Evolutionary conservation across 257 asterid genomes (phyloP).

Genomic region (Ilex aquifolium): DNA sequence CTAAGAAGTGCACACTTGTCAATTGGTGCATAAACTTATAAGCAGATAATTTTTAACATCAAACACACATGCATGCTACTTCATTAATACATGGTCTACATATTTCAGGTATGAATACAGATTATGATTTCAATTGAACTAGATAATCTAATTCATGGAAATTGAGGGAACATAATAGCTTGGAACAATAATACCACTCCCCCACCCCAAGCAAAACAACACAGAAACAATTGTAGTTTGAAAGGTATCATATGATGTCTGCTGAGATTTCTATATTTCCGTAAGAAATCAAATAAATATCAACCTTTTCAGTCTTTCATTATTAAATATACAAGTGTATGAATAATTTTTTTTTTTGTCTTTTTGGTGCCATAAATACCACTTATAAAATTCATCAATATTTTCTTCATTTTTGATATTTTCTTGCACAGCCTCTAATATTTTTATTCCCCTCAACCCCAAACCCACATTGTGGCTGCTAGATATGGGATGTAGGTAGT

Average conservation of each 20-base stretch:
- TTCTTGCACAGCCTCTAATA: not conserved
- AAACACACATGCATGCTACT: too few relatives aligned
- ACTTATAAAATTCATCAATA: not conserved
- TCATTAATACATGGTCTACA: too few relatives aligned
- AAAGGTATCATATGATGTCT: not conserved
- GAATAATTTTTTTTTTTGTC: not conserved
- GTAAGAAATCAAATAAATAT: not conserved
- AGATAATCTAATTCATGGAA: too few relatives aligned
- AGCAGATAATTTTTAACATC: too few relatives aligned
- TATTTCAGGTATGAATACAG: too few relatives aligned
- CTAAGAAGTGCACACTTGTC: too few relatives aligned
- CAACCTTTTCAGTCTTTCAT: too few relatives aligned
- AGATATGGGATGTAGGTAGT: conserved; percentile 93
- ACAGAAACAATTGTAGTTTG: not conserved
- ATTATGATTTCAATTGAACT: too few relatives aligned
- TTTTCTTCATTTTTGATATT: not conserved
- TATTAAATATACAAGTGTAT: not conserved
- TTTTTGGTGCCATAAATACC: not conserved
- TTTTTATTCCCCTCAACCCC: conserved; percentile 1
- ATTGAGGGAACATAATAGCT: too few relatives aligned
- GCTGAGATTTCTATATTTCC: not conserved
- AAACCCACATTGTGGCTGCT: conserved; percentile 11
- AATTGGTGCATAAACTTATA: too few relatives aligned
- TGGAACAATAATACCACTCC: too few relatives aligned
- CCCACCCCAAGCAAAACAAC: too few relatives aligned